These are phyloP conservation scores for Hippophae rhamnoides DNA, from an alignment of 306 rosid species.

Conservation along the genomic window DNA sequence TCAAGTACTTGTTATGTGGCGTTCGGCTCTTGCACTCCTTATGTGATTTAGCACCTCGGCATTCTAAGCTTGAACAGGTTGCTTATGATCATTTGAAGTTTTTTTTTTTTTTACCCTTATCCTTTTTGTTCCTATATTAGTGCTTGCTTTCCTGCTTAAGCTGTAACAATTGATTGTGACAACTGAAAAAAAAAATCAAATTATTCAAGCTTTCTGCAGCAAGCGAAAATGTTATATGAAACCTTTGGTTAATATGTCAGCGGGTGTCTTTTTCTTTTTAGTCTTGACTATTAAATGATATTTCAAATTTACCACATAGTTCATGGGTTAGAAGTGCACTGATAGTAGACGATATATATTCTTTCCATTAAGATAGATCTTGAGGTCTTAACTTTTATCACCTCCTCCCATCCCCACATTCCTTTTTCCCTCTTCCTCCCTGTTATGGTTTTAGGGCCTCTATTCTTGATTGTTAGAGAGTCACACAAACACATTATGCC, in stretches of 20 bases:
- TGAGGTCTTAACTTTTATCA: too few species aligned
- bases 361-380: too few species aligned
- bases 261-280: neutral
- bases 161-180: too few species aligned
- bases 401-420: neutral
- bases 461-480: neutral
- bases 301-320: too few species aligned
- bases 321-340: too few species aligned
- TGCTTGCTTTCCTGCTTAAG: neutral
- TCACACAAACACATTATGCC: neutral
- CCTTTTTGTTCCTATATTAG: conserved; percentile 9
- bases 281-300: neutral
- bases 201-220: too few species aligned
- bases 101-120: conserved; percentile 10
- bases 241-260: neutral
- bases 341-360: too few species aligned
- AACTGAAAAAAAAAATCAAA: too few species aligned
- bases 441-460: neutral
- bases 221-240: neutral
- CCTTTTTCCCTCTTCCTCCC: neutral
- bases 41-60: conserved; percentile 80
- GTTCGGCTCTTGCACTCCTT: conserved; percentile 78
- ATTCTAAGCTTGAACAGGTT: conserved; percentile 86
- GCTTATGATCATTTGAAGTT: conserved; percentile 10
- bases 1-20: conserved; percentile 61